Evolutionary conservation across 768 basidiomycete genomes (phyloP).

Genomic region (Terana coerulea): DNA sequence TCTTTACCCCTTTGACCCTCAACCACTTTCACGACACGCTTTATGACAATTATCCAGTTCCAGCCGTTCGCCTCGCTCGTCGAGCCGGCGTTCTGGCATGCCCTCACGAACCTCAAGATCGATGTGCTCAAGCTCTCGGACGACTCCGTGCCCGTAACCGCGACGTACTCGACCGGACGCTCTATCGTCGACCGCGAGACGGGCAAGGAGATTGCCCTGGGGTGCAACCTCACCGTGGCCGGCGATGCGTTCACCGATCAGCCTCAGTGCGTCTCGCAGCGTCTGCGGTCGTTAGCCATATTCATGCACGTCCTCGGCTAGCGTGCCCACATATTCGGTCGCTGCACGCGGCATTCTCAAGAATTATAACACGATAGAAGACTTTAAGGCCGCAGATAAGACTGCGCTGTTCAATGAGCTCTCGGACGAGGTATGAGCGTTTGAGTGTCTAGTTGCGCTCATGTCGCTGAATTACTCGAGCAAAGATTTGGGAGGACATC

Average conservation of each 20-base stretch:
- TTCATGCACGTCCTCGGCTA: slow-evolving; percentile 19
- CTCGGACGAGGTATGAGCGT: slow-evolving; percentile 53
- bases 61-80: slow-evolving; percentile 83
- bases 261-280: slow-evolving; percentile 37
- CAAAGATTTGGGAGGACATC: slow-evolving; percentile 69
- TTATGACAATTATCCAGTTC: slow-evolving; percentile 76
- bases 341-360: slow-evolving; percentile 66
- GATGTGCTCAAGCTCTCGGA: slow-evolving; percentile 85
- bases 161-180: slow-evolving; percentile 67
- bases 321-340: slow-evolving; percentile 46
- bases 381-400: slow-evolving; percentile 90
- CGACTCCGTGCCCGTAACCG: slow-evolving; percentile 57
- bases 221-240: slow-evolving; percentile 61
- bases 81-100: slow-evolving; percentile 91
- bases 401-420: slow-evolving; percentile 75
- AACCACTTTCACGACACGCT: not conserved
- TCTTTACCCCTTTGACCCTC: too few species aligned
- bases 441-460: not conserved
- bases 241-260: slow-evolving; percentile 57
- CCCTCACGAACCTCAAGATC: slow-evolving; percentile 84
- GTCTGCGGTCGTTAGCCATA: slow-evolving; percentile 1
- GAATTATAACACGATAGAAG: slow-evolving; percentile 97
- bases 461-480: not conserved
- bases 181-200: slow-evolving; percentile 75
- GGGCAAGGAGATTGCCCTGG: slow-evolving; percentile 67